These are phyloP conservation scores for Hanseniaspora meyeri DNA, from an alignment of 805 yeast species.

Conservation along the genomic window DNA sequence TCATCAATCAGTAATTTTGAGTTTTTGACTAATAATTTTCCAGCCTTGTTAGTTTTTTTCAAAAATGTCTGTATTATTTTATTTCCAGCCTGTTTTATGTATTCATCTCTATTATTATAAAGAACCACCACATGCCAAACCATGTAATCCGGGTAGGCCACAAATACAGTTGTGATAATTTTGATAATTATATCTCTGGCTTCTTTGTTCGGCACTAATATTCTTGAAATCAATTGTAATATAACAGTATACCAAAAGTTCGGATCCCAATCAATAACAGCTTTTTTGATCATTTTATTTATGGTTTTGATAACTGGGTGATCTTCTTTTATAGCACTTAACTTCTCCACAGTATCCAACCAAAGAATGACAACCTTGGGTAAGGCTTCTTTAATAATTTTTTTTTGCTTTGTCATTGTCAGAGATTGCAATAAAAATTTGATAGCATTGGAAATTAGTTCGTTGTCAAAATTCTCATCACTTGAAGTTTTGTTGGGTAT, in stretches of 20 bases:
- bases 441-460: slow-evolving; percentile 24
- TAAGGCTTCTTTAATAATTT: slow-evolving; percentile 62
- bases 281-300: slow-evolving; percentile 36
- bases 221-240: slow-evolving; percentile 73
- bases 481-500: slow-evolving; percentile 50
- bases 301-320: slow-evolving; percentile 35
- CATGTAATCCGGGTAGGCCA: slow-evolving; percentile 65
- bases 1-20: slow-evolving; percentile 1
- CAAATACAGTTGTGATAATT: slow-evolving; percentile 47
- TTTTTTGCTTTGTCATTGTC: slow-evolving; percentile 32
- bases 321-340: slow-evolving; percentile 9
- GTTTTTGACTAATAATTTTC: not conserved
- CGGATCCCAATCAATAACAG: slow-evolving; percentile 37
- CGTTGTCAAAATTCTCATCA: slow-evolving; percentile 21
- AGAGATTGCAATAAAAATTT: slow-evolving; percentile 24
- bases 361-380: slow-evolving; percentile 86
- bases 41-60: slow-evolving; percentile 18
- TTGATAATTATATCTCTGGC: slow-evolving; percentile 44
- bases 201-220: slow-evolving; percentile 47
- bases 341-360: slow-evolving; percentile 53
- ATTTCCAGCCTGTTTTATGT: slow-evolving; percentile 31
- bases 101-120: slow-evolving; percentile 38
- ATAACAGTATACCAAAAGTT: slow-evolving; percentile 70
- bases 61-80: slow-evolving; percentile 36
- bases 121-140: slow-evolving; percentile 65